A percentile compares a stretch with the other conserved stretches of the same genome.
These are phyloP conservation scores for Myriangium duriaei DNA, from an alignment of 2,329 filamentous ascomycete species.

Conservation along the genomic window DNA sequence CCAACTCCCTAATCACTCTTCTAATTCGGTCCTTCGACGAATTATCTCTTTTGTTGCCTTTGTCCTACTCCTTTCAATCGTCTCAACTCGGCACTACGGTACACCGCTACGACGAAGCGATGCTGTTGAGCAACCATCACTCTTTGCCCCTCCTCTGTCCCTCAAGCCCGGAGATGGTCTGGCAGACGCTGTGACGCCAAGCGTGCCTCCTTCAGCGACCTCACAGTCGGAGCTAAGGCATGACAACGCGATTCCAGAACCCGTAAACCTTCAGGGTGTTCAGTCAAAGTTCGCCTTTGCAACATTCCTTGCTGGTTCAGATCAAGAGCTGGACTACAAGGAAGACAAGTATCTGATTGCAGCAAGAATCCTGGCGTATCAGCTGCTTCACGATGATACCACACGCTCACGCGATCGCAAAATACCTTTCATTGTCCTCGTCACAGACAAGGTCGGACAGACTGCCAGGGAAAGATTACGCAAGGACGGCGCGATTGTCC, in stretches of 20 bases:
- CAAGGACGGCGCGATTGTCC: slow-evolving; percentile 19
- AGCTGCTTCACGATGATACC: slow-evolving; percentile 20
- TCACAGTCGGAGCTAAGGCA: too few species aligned
- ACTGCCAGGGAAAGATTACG: slow-evolving; percentile 17
- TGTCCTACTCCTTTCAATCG: too few species aligned
- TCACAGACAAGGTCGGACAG: slow-evolving; percentile 17
- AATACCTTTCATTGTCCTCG: slow-evolving; percentile 21
- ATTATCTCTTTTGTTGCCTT: too few species aligned
- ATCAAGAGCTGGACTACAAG: slow-evolving; percentile 13
- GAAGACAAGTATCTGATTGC: slow-evolving; percentile 22
- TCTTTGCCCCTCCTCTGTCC: too few species aligned
- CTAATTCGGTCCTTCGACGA: too few species aligned
- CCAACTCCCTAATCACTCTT: too few species aligned
- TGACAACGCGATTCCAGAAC: not conserved
- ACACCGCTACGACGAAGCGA: too few species aligned
- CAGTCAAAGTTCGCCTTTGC: slow-evolving; percentile 18
- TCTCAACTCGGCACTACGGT: too few species aligned
- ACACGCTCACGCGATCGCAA: slow-evolving; percentile 15
- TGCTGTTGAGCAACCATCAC: too few species aligned
- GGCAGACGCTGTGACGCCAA: too few species aligned
- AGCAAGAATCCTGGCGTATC: slow-evolving; percentile 20
- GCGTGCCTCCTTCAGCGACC: too few species aligned
- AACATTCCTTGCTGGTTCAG: slow-evolving; percentile 18
- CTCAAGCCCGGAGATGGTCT: too few species aligned
- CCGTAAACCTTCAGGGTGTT: slow-evolving; percentile 8